Conservation (phyloP, 495 filamentous ascomycete species). For the Bryoglossum gracile region DNA sequence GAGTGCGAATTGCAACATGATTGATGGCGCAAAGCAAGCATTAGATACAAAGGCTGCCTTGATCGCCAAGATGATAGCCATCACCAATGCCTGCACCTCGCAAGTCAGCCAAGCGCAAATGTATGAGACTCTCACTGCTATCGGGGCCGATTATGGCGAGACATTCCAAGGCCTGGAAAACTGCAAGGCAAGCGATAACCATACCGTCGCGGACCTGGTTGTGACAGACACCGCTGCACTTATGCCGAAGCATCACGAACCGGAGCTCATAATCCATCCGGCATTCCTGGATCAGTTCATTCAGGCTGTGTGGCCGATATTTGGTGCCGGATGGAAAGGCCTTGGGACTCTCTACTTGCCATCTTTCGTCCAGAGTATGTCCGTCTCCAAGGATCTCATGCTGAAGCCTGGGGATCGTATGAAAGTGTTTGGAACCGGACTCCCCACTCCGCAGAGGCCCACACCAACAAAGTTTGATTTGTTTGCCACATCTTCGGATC, state of each 20-base stretch:
- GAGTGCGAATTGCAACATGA: slow-evolving; percentile 1
- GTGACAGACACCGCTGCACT: slow-evolving; percentile 2
- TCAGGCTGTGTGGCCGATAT: slow-evolving; percentile 30
- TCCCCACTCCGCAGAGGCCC: slow-evolving; percentile 22
- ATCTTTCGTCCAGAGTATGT: slow-evolving; percentile 31
- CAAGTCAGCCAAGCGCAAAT: neutral
- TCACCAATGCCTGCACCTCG: neutral
- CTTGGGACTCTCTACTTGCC: slow-evolving; percentile 38
- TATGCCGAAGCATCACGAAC: slow-evolving; percentile 11
- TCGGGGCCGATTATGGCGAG: slow-evolving; percentile 11
- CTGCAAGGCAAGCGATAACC: slow-evolving; percentile 13
- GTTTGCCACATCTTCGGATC: slow-evolving; percentile 23
- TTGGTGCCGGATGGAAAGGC: slow-evolving; percentile 34
- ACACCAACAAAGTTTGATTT: slow-evolving; percentile 31
- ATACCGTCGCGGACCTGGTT: slow-evolving; percentile 13
- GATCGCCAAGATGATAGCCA: neutral
- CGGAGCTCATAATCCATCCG: slow-evolving; percentile 11
- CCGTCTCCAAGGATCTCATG: slow-evolving; percentile 23
- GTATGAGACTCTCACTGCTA: slow-evolving; percentile 8
- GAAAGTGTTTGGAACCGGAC: slow-evolving; percentile 31
- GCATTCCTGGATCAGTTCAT: slow-evolving; percentile 16
- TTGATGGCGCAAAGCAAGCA: slow-evolving; percentile 7
- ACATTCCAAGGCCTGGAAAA: slow-evolving; percentile 21
- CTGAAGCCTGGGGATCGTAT: slow-evolving; percentile 25
- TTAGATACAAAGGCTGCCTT: neutral